A percentile compares a stretch with the other conserved stretches of the same genome.
Evolutionary conservation across 441 rosid species (phyloP).

Genomic region (Aleurites moluccanus): DNA sequence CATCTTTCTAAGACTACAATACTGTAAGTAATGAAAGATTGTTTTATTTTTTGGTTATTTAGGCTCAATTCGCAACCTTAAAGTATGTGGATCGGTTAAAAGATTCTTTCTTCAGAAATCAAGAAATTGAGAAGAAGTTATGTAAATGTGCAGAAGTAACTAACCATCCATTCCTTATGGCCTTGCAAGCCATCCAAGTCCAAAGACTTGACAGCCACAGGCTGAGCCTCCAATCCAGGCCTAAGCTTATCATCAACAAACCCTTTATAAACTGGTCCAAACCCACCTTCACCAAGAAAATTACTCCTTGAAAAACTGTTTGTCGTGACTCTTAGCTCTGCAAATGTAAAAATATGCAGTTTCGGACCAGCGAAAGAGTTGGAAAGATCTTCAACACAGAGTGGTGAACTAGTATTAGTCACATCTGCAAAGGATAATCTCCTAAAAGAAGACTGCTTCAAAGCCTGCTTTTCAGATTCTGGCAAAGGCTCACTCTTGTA

Average conservation of each 20-base stretch:
- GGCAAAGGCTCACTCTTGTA: slow-evolving; percentile 36
- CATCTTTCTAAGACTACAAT: background rate
- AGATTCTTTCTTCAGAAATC: background rate
- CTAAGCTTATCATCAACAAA: slow-evolving; percentile 63
- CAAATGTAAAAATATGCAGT: slow-evolving; percentile 52
- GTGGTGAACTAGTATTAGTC: slow-evolving; percentile 55
- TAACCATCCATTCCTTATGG: slow-evolving; percentile 86
- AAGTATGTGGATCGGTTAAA: too few relatives aligned
- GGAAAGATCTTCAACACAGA: slow-evolving; percentile 46
- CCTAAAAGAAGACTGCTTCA: slow-evolving; percentile 43
- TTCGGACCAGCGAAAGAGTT: slow-evolving; percentile 54
- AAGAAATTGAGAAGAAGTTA: slow-evolving; percentile 4
- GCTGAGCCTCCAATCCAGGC: slow-evolving; percentile 61
- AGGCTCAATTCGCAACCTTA: too few relatives aligned
- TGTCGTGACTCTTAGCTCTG: slow-evolving; percentile 57
- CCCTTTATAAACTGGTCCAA: slow-evolving; percentile 83
- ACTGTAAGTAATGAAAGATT: background rate
- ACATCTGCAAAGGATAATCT: slow-evolving; percentile 60
- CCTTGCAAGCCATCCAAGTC: slow-evolving; percentile 80
- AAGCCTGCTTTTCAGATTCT: slow-evolving; percentile 26
- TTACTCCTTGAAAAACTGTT: slow-evolving; percentile 55
- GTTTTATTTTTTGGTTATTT: too few relatives aligned
- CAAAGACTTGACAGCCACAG: slow-evolving; percentile 79
- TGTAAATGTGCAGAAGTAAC: background rate
- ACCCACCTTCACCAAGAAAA: slow-evolving; percentile 83